These are phyloP conservation scores for Clavaria fumosa DNA, from an alignment of 768 basidiomycete genomes.

Conservation along the genomic window DNA sequence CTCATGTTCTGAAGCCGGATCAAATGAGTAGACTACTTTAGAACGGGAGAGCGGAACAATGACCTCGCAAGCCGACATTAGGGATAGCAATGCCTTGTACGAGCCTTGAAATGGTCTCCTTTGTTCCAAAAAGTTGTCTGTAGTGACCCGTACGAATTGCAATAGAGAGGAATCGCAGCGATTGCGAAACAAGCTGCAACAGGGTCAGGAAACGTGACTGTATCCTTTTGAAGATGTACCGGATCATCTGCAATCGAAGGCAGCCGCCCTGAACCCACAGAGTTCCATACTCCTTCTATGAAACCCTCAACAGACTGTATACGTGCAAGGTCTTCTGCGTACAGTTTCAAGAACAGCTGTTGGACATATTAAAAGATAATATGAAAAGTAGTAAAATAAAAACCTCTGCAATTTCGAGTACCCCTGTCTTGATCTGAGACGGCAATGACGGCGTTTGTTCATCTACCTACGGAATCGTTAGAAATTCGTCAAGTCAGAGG, in stretches of 20 bases:
- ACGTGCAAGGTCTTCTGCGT: constrained; percentile 59
- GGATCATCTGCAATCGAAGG: constrained; percentile 61
- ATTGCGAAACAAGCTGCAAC: constrained; percentile 70
- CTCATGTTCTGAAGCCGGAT: constrained; percentile 41
- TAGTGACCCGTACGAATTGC: constrained; percentile 83
- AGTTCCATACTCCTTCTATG: constrained; percentile 81
- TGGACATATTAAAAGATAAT: neutral
- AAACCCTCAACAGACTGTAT: constrained; percentile 53
- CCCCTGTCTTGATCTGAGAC: constrained; percentile 77
- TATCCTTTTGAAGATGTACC: constrained; percentile 25
- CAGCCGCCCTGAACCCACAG: constrained; percentile 58
- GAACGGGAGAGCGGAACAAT: neutral
- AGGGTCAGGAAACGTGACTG: neutral
- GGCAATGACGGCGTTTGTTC: constrained; percentile 73
- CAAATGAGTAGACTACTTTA: neutral
- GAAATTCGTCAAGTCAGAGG: constrained; percentile 2
- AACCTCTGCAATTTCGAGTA: constrained; percentile 86
- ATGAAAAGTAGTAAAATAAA: neutral
- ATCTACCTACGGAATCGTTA: constrained; percentile 38
- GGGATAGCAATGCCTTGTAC: constrained; percentile 86
- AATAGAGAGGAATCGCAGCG: constrained; percentile 81
- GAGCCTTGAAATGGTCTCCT: constrained; percentile 68
- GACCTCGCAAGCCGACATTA: constrained; percentile 63
- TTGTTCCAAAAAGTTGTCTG: constrained; percentile 61
- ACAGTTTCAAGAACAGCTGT: constrained; percentile 69